A percentile compares a stretch with the other conserved stretches of the same genome.
Conservation (phyloP, 257 asterid species). For the Knoxia roxburghii region DNA sequence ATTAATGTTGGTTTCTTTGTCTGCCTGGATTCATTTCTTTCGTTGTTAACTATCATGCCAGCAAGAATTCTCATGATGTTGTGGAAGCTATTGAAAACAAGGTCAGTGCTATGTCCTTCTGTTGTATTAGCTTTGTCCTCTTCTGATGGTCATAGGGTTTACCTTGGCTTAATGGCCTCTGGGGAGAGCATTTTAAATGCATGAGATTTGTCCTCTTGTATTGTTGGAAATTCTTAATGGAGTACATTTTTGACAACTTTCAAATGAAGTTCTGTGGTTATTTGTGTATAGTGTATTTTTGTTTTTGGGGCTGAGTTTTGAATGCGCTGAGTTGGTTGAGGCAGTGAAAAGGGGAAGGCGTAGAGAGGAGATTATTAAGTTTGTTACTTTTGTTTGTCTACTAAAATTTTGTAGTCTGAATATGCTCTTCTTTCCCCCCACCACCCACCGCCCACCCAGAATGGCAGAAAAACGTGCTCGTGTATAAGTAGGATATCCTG, state of each 20-base stretch:
- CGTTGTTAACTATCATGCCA: slow-evolving; percentile 95
- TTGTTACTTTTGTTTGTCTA: background rate
- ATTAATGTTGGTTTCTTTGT: slow-evolving; percentile 82
- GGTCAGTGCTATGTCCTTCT: slow-evolving; percentile 49
- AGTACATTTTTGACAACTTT: background rate
- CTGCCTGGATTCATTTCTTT: slow-evolving; percentile 89
- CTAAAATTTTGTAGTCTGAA: background rate
- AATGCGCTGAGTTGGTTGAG: no score
- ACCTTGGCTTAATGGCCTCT: background rate
- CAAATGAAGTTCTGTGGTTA: background rate
- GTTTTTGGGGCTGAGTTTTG: background rate
- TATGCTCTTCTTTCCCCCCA: no score
- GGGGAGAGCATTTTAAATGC: background rate
- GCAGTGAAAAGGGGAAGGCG: background rate
- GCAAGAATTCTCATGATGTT: slow-evolving; percentile 53
- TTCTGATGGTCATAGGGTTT: background rate
- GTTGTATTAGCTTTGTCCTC: slow-evolving; percentile 12
- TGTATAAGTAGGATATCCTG: background rate
- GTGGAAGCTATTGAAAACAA: slow-evolving; percentile 66
- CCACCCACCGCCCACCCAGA: no score
- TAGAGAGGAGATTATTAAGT: background rate
- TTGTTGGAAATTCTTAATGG: background rate
- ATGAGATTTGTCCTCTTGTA: no score
- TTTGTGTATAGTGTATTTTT: background rate
- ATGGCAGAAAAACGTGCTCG: no score